Base-by-base conservation (phyloP, 2,329 filamentous ascomycete genomes). In the Incumbomyces delicatus region DNA sequence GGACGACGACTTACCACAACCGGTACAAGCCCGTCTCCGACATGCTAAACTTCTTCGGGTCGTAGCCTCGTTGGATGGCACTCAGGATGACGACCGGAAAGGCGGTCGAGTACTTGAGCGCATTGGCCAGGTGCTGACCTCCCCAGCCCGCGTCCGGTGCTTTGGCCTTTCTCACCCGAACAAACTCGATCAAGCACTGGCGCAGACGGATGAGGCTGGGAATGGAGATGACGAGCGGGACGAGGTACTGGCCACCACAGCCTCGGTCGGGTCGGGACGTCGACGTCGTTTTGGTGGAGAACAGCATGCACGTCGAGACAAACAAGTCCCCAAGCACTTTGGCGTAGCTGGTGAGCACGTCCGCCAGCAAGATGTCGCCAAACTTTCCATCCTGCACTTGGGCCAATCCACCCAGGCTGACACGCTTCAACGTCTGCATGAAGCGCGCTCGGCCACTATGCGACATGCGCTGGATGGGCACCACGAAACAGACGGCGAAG, bases 341-440 rank as follows among this genome's bases (percentile, higher is more conserved):
- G 51, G 90, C 83, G 64, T 96, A 98, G 59, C 86, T 94, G 35
- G 92, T 98, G 57, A 96, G 69, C 46, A 88, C 90, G 74, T 98
- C 92, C 30, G 92, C 89, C 14, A 98, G 78, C 49, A 98, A 69
- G 44, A 96, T 84, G 62, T 98, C 92, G 47, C 87, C 90, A 59
- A 96, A 96, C 61, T 94, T 95, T 46, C 90, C 88, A 64, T 95
- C 85, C 56, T 85, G 78, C 1, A 85, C 73, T 65, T 90, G 83
- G 12, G 92, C 90, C 18, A 98, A 75, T 0, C 90, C 89, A 18
- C 92, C 92, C 36, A 95, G 70, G 57, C 78, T 79, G 50, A 96
- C 80, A 47, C 92, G 83, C 50, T 80, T 80, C 37, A 96, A 70
- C 0, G 81, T 90, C 10, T 77, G 67, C 39, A 94, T 76, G 36